Evolutionary conservation across 2,329 filamentous ascomycete species (phyloP).

Genomic region (Colletotrichum camelliae): DNA sequence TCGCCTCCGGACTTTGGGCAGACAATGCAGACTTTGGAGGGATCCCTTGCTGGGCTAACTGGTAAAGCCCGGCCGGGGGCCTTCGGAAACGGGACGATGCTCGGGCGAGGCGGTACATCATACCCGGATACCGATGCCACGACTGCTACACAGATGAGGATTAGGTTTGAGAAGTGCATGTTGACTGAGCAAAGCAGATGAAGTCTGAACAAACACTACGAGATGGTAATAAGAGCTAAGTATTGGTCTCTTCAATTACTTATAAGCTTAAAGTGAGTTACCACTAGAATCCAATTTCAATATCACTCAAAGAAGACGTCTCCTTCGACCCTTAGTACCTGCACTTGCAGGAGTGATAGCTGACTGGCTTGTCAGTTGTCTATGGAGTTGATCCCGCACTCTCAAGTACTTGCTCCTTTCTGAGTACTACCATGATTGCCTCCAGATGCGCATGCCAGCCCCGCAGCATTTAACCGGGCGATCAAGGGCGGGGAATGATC

Average conservation of each 20-base stretch:
- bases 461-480: not conserved
- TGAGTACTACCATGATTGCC: not conserved
- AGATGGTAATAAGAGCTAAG: not conserved
- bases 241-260: not conserved
- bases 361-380: not conserved
- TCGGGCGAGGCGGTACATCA: not conserved
- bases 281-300: not conserved
- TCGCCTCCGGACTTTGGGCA: not conserved
- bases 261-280: not conserved
- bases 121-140: not conserved
- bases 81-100: not conserved
- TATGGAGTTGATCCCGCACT: rapidly evolving
- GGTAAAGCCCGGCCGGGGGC: not conserved
- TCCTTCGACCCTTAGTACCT: not conserved
- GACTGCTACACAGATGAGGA: not conserved
- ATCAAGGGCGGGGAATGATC: not conserved
- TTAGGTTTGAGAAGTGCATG: not conserved
- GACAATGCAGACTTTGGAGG: not conserved
- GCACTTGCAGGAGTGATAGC: not conserved
- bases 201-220: not conserved
- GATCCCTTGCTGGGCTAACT: not conserved
- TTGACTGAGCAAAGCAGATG: not conserved
- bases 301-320: not conserved
- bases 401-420: not conserved
- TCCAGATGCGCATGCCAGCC: not conserved